Base-by-base conservation (phyloP, 768 basidiomycete species). In the Mycena rebaudengoi region DNA sequence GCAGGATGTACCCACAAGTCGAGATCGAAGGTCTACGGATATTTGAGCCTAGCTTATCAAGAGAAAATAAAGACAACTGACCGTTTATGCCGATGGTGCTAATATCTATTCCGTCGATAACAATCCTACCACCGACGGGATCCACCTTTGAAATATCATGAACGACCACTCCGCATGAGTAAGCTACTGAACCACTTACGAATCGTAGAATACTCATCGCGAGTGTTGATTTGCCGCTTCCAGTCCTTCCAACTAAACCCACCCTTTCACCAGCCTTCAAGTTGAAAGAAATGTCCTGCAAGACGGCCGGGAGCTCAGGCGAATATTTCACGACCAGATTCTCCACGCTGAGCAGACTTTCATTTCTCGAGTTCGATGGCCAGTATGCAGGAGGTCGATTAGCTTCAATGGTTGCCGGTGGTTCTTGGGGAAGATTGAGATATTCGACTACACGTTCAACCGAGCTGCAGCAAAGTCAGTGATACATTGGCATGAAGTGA, bases 371-470 rank as follows among this genome's bases (percentile, higher is more conserved):
- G 60, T 83, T 88, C 0, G 94, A 94, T 0, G 96, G 96, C 96
- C 96, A 98, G 71, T 96, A 96, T 0, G 95, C 96, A 1, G 96
- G 96, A 1, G 89, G 90, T 7, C 92, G 86, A 58, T 84, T 85
- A 0, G 84, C 83, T 66, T 94, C 90, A 49, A 95, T 90, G 60
- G 91, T 71, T 0, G 89, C 82, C 3, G 93, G 88, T 0, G 96
- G 91, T 72, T 97, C 95, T 74, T 95, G 93, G 0, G 94, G 94
- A 6, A 98, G 83, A 52, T 93, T 86, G 25, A 97, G 87, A 79
- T 96, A 97, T 80, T 97, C 95, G 7, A 94, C 88, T 14, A 96
- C 85, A 61, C 96, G 91, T 74, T 98, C 95, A 5, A 97, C 94
- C 13, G 93, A 91, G 79, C 92, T 94, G 53, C 7, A 6, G 33